Evolutionary conservation across 169 alveolate species (phyloP), one percentile per base, ranked within the genome.

Genomic region (Plasmodium blacklocki): DNA sequence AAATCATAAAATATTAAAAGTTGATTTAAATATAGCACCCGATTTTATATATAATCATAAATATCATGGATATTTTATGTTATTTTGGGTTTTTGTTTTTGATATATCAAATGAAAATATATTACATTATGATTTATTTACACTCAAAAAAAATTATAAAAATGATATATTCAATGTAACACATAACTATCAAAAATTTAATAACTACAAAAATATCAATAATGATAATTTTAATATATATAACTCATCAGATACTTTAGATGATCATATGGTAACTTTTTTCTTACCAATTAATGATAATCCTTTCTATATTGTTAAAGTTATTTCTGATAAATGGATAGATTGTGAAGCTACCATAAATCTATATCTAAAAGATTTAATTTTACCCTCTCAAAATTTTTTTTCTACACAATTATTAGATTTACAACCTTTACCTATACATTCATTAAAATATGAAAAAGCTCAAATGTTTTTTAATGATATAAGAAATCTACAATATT

Each of bases 71-170:
- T 91, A 92, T 75, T 96, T 98, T 19, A 99, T 98, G 88, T 93
- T 97, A 45, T 99, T 98, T 85, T 97, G 99, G 99, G 94, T 98
- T 2, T 88, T 98, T 15, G 99, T 99, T 0, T 98, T 98, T 93
- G 99, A 99, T 88, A 97, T 96, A 19, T 98, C 98, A 76, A 97
- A 98, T 60, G 99, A 98, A 86, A 97, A 95, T 50, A 97, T 99
- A 60, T 93, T 99, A 32, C 98, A 98, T 93, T 96, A 96, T 76
- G 99, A 98, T 94, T 87, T 92, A 60, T 97, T 98, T 91, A 89
- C 95, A 11, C 56, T 97, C 80, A 94, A 92, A 75, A 32, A 83
- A 54, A 49, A 68, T 29, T 45, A 50, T 26, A 62, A 62, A 62
- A 62, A 43, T 19, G 26, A 21, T 21, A 21, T 62, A 1, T 6